Evolutionary conservation across 192 early-diverging fungal genomes (phyloP), one percentile per base, ranked within the genome.

Genomic region (Lobosporangium transversale): DNA sequence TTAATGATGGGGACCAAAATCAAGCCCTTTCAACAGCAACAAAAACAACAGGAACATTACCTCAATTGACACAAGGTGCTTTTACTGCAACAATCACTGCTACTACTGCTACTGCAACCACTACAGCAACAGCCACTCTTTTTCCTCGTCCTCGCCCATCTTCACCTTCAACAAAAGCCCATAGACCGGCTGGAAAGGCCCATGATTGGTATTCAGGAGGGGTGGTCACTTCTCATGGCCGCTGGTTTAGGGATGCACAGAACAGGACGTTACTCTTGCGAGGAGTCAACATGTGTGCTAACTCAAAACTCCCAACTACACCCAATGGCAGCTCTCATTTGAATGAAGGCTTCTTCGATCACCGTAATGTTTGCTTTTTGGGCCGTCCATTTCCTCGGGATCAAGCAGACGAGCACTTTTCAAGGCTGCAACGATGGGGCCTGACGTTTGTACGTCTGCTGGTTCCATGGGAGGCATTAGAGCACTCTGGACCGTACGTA

Each of bases 381-480:
- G 89, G 89, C 3, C 57, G 93, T 6, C 94, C 94, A 3, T 92
- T 95, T 65, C 87, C 90, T 2, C 67, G 92, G n/a, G 83, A 87
- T 12, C 87, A 93, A 26, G 93, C 90, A 0, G 84, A 87, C 43
- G 83, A 90, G 52, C 92, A 95, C 69, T 94, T 95, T 70, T 69
- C 70, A 12, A 79, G 94, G 56, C 67, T 95, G 42, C 59, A 83
- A 49, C 58, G 83, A 4, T 95, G 94, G 94, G 94, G 94, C 0
- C 65, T 95, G 18, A 95, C 92, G 8, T 90, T 95, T 81, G 81
- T 93, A 15, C 79, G 93, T 17, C 61, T 95, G 2, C 48, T 93
- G 14, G 92, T 93, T 14, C 81, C 94, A 32, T 95, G 94, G 94
- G 94, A 95, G 62, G 82, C 90, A 2, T 61, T 95, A 4, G 93